A percentile compares a stretch with the other conserved stretches of the same genome.
These are phyloP conservation scores for Periconia digitata DNA, from an alignment of 2,329 filamentous ascomycete genomes.

Conservation along the genomic window DNA sequence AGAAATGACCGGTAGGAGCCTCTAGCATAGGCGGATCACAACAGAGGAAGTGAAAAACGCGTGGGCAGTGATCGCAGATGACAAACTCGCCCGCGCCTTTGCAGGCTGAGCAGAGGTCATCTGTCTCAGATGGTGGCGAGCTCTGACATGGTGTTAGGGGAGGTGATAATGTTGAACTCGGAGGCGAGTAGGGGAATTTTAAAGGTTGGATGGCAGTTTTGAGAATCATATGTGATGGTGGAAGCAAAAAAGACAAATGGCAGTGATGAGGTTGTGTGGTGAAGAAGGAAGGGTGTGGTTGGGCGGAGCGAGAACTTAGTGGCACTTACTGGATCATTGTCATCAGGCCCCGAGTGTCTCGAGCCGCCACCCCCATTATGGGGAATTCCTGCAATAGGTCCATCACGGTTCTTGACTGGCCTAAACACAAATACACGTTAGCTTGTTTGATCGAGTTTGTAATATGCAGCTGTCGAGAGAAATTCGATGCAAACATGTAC, in stretches of 20 bases:
- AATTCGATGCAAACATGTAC: conserved; percentile 28
- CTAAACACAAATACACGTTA: conserved; percentile 50
- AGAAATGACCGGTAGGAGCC: conserved; percentile 60
- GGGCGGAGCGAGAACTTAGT: conserved; percentile 47
- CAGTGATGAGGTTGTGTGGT: conserved; percentile 35
- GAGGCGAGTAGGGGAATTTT: conserved; percentile 40
- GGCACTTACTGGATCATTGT: conserved; percentile 56
- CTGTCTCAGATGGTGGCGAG: conserved; percentile 62
- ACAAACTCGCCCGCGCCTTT: conserved; percentile 80
- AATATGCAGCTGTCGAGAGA: conserved; percentile 11
- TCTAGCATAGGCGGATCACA: conserved; percentile 69
- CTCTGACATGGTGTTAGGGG: conserved; percentile 46
- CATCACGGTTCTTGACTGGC: conserved; percentile 74
- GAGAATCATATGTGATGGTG: conserved; percentile 38
- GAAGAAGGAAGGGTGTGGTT: conserved; percentile 42
- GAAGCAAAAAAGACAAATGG: conserved; percentile 28
- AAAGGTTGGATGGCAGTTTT: conserved; percentile 26
- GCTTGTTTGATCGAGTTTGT: conserved; percentile 24
- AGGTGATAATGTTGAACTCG: conserved; percentile 37
- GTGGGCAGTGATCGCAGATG: conserved; percentile 89
- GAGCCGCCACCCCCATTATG: conserved; percentile 59
- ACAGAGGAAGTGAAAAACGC: conserved; percentile 88
- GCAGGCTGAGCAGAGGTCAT: conserved; percentile 88
- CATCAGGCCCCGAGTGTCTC: conserved; percentile 62
- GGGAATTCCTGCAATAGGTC: conserved; percentile 68